These are phyloP conservation scores for Casuarina equisetifolia DNA, from an alignment of 306 rosid genomes.

Conservation along the genomic window DNA sequence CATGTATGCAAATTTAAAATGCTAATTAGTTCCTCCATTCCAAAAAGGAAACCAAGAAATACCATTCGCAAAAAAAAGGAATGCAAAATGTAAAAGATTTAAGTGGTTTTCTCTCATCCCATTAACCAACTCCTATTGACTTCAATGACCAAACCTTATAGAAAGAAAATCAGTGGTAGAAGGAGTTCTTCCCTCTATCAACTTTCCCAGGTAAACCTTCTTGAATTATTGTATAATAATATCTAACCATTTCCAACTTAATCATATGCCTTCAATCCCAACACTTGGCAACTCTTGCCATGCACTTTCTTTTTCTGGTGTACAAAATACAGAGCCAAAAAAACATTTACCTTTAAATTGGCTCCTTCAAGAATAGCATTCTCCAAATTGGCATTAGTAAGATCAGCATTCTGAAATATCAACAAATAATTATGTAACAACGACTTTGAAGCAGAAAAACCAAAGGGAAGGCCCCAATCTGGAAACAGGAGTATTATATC, in stretches of 20 bases:
- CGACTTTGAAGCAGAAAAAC: neutral
- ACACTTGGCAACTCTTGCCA: no score
- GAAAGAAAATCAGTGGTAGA: neutral
- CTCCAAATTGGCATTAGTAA: slow-evolving; percentile 88
- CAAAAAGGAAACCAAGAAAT: no score
- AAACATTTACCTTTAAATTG: slow-evolving; percentile 74
- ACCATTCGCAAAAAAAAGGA: no score
- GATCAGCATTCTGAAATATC: slow-evolving; percentile 80
- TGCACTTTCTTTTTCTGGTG: no score
- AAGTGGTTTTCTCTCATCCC: no score
- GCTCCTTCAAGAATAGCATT: slow-evolving; percentile 94
- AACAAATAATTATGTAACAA: slow-evolving; percentile 15
- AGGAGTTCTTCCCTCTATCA: neutral
- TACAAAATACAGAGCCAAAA: slow-evolving; percentile 10
- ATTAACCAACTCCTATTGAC: neutral
- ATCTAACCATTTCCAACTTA: no score
- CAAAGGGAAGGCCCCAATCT: neutral
- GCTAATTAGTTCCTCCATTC: neutral
- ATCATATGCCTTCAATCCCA: no score
- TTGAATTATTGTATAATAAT: no score
- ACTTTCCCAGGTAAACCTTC: neutral
- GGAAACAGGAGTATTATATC: neutral
- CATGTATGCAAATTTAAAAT: no score
- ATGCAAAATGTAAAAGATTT: no score
- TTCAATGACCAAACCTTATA: neutral